Evolutionary conservation across 768 basidiomycete genomes (phyloP).

Genomic region (Amanita pallidorosea): DNA sequence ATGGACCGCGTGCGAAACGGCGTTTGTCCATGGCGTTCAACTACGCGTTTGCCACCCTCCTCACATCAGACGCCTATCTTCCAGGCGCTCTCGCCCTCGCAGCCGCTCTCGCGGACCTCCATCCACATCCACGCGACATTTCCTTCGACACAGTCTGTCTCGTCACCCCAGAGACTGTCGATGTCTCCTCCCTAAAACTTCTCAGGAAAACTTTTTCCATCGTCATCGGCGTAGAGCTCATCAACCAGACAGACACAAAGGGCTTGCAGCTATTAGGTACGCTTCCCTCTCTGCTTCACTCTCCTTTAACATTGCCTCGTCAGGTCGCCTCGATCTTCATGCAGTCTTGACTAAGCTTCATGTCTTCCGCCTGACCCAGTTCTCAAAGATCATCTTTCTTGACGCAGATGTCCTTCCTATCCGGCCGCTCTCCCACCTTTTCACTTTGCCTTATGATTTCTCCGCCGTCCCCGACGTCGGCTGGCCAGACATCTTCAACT

Average conservation of each 20-base stretch:
- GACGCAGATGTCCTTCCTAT: slow-evolving; percentile 89
- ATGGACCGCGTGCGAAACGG: not conserved
- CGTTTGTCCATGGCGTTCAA: slow-evolving; percentile 12
- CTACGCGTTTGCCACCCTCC: slow-evolving; percentile 84
- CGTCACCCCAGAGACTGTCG: slow-evolving; percentile 89
- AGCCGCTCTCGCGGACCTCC: slow-evolving; percentile 75
- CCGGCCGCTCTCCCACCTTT: slow-evolving; percentile 87
- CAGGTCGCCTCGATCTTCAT: slow-evolving; percentile 90
- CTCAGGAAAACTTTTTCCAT: slow-evolving; percentile 73
- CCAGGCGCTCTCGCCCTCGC: slow-evolving; percentile 85
- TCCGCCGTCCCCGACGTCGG: slow-evolving; percentile 95
- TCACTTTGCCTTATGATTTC: slow-evolving; percentile 71
- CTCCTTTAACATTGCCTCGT: not conserved
- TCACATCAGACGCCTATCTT: slow-evolving; percentile 88
- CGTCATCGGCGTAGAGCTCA: slow-evolving; percentile 88
- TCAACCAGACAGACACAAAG: slow-evolving; percentile 54
- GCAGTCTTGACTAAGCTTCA: slow-evolving; percentile 96
- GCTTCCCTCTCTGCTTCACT: not conserved
- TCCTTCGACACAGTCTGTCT: slow-evolving; percentile 80
- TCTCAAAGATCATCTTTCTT: slow-evolving; percentile 78
- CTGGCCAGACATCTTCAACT: slow-evolving; percentile 99
- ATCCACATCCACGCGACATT: slow-evolving; percentile 50
- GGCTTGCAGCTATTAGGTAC: slow-evolving; percentile 77
- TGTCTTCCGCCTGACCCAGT: slow-evolving; percentile 85
- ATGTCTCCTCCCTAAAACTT: slow-evolving; percentile 69